These are phyloP conservation scores for Gastrodia elata DNA, from an alignment of 106 monocot genomes.

Conservation along the genomic window DNA sequence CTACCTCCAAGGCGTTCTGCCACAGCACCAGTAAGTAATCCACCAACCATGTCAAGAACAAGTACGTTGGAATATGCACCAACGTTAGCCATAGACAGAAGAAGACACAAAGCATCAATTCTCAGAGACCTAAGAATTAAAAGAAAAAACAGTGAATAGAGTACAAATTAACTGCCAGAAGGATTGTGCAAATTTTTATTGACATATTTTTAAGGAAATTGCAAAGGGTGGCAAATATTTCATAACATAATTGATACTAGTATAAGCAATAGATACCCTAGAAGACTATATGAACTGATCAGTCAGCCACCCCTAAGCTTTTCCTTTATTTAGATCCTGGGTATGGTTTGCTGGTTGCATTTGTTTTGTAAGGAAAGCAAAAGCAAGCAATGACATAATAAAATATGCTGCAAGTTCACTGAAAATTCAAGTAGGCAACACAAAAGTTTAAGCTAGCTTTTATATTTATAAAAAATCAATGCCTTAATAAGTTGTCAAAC, in stretches of 20 bases:
- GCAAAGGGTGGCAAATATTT: neutral
- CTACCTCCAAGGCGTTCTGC: slow-evolving; percentile 95
- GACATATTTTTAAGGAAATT: neutral
- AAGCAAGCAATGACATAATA: neutral
- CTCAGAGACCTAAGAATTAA: slow-evolving; percentile 60
- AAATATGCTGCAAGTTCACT: neutral
- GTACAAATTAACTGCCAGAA: neutral
- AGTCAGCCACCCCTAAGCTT: neutral
- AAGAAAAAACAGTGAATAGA: slow-evolving; percentile 2
- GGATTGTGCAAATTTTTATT: neutral
- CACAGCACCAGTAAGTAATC: slow-evolving; percentile 78
- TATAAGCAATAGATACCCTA: neutral
- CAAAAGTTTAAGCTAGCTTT: neutral
- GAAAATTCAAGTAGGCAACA: too few species aligned
- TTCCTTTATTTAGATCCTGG: neutral
- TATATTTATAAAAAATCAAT: neutral
- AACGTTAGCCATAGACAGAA: slow-evolving; percentile 84
- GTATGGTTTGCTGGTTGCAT: neutral
- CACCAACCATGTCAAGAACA: slow-evolving; percentile 92
- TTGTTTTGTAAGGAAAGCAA: too few species aligned
- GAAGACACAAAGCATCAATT: slow-evolving; percentile 72
- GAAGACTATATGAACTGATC: neutral
- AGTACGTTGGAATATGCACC: slow-evolving; percentile 83
- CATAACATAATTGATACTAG: neutral
- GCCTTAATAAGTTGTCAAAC: neutral